phyloP scores from a whole-genome alignment of 169 alveolate species.

The Cryptosporidium bovis region DNA sequence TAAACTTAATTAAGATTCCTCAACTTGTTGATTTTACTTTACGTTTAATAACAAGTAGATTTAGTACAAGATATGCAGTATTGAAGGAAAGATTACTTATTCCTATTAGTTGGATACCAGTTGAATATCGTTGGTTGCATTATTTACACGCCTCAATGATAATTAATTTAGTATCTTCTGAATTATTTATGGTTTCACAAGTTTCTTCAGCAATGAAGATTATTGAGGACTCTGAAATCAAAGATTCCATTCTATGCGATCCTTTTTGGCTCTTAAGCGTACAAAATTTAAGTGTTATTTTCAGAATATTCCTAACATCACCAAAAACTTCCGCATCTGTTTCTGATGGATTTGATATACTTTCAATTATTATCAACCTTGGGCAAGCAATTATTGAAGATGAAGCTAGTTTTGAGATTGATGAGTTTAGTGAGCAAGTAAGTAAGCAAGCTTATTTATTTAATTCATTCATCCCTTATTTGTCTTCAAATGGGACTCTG shows the following conservation, averaged over 20 bases:
- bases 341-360: slow-evolving; percentile 49
- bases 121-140: slow-evolving; percentile 65
- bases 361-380: slow-evolving; percentile 35
- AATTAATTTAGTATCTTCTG: slow-evolving; percentile 31
- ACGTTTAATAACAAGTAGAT: slow-evolving; percentile 7
- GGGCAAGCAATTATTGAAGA: slow-evolving; percentile 31
- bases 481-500: slow-evolving; percentile 6
- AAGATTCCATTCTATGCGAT: slow-evolving; percentile 19
- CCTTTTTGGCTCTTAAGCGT: slow-evolving; percentile 36
- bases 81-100: slow-evolving; percentile 35
- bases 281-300: slow-evolving; percentile 23
- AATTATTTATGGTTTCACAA: slow-evolving; percentile 51
- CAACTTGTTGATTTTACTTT: slow-evolving; percentile 52
- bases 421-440: slow-evolving; percentile 7
- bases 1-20: slow-evolving; percentile 48
- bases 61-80: slow-evolving; percentile 34
- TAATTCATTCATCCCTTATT: slow-evolving; percentile 28
- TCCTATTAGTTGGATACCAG: slow-evolving; percentile 64
- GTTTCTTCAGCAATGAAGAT: slow-evolving; percentile 43
- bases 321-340: slow-evolving; percentile 37
- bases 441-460: slow-evolving; percentile 5
- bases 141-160: slow-evolving; percentile 39
- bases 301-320: slow-evolving; percentile 34
- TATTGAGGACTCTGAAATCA: slow-evolving; percentile 19
- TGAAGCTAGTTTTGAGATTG: neutral